Evolutionary conservation across 345 rosid genomes (phyloP).

Genomic region (Citrus unshiu): DNA sequence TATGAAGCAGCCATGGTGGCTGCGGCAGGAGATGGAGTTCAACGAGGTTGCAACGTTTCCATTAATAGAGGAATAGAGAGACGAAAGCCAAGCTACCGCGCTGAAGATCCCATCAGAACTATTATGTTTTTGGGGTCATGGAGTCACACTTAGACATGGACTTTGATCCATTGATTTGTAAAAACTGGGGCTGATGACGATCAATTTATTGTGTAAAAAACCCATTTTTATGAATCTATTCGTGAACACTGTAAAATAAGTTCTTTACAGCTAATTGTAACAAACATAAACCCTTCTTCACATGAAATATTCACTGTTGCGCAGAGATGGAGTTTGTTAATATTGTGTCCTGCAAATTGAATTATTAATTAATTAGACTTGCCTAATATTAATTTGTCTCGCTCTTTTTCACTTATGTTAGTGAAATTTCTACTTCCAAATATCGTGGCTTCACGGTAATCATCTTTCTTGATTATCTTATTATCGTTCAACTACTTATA

Average conservation of each 20-base stretch:
- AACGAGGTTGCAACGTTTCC: background rate
- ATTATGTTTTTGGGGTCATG: constrained; percentile 64
- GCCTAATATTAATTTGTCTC: background rate
- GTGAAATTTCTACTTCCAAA: no score
- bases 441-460: no score
- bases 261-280: background rate
- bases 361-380: background rate
- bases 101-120: constrained; percentile 58
- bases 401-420: background rate
- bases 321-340: background rate
- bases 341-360: background rate
- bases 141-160: constrained; percentile 39
- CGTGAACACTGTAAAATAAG: background rate
- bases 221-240: background rate
- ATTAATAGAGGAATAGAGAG: constrained; percentile 26
- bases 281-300: background rate
- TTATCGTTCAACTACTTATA: background rate
- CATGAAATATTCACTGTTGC: background rate
- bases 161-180: no score
- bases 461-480: background rate
- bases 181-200: background rate
- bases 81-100: constrained; percentile 22
- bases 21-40: constrained; percentile 3
- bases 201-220: background rate
- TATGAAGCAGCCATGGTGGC: constrained; percentile 26